Conservation (phyloP, 495 filamentous ascomycete genomes). For the Xylaria grammica region DNA sequence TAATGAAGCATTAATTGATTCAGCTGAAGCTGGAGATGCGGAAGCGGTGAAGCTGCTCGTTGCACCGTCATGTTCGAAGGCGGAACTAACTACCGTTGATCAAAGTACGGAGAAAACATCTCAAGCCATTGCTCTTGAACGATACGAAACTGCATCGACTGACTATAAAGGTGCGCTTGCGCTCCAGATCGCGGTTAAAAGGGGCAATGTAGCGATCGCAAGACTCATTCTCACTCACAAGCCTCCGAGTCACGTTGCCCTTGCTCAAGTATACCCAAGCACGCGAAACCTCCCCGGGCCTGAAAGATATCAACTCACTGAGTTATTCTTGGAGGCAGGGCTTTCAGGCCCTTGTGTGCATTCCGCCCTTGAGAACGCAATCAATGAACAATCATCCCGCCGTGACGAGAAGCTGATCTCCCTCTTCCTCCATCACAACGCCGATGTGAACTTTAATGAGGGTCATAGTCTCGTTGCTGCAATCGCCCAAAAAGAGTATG, state of each 20-base stretch:
- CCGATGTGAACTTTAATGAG: slow-evolving; percentile 52
- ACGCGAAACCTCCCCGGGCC: slow-evolving; percentile 35
- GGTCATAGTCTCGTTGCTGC: slow-evolving; percentile 48
- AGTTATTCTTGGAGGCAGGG: slow-evolving; percentile 46
- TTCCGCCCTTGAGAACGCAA: slow-evolving; percentile 47
- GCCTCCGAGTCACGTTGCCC: slow-evolving; percentile 42
- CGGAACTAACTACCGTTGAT: slow-evolving; percentile 27
- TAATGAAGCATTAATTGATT: slow-evolving; percentile 47
- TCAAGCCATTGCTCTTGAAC: slow-evolving; percentile 36
- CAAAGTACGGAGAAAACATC: slow-evolving; percentile 31
- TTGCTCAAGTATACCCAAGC: slow-evolving; percentile 46
- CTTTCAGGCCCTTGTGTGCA: slow-evolving; percentile 42
- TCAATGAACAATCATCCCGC: slow-evolving; percentile 45
- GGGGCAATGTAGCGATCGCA: slow-evolving; percentile 42
- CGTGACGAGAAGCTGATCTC: slow-evolving; percentile 50
- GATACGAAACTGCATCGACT: slow-evolving; percentile 51
- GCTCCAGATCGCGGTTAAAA: slow-evolving; percentile 45
- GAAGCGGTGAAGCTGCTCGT: slow-evolving; percentile 48
- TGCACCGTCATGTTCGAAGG: slow-evolving; percentile 45
- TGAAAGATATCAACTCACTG: slow-evolving; percentile 46
- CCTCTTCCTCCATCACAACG: slow-evolving; percentile 49
- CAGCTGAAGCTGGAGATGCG: slow-evolving; percentile 44
- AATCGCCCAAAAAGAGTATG: slow-evolving; percentile 42
- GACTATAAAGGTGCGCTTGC: slow-evolving; percentile 50
- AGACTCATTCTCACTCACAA: slow-evolving; percentile 44